Base-by-base conservation (phyloP, 306 rosid genomes). In the Arachis stenosperma region DNA sequence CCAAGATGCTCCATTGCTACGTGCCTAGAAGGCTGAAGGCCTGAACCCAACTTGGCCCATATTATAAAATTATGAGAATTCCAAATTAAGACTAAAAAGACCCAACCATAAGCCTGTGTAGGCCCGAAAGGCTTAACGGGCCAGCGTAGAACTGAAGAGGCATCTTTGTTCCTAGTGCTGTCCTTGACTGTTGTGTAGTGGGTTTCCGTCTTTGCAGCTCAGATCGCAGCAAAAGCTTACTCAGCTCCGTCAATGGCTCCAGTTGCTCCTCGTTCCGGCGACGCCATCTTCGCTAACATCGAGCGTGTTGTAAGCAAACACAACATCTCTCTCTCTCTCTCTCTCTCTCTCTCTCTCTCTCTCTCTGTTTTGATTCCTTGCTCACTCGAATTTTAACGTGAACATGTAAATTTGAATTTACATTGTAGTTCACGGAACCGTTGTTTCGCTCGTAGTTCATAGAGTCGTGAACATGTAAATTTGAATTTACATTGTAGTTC, bases 251-350 rank as follows among this genome's bases (percentile, higher is more conserved):
- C 72, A 15, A 91, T 94, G 98, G 82, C 98, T 76, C 95, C 91
- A 1, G 88, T 86, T 65, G 97, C 77, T 73, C 97, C 97, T 78
- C 90, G 97, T 86, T 80, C 98, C 47, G 98, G 97, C 10, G 98
- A 91, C n/a, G 95, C 98, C 0, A 94, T 94, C 73, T 94, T 94
- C 81, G 86, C 98, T 13, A 91, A 66, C 84, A 77, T 91, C 2
- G 97, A 94, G 74, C 97, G 95, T 47, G 98, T 94, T 85, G 98
- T 93, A 86, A 84, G 88, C 56, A 9, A 30, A 9, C 29, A 2
- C 70, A 60, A 58, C 54, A 15, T 15, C 22, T 46, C 51, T 46
- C 13, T 46, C 51, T 46, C 5, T 8, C 12, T 46, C 51, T 46
- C 11, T 46, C n/a, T 15, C 22, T 46, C 51, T 46, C 13, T 46